These are phyloP conservation scores for Paraphaeosphaeria sporulosa DNA, from an alignment of 2,329 filamentous ascomycete species.

Conservation along the genomic window DNA sequence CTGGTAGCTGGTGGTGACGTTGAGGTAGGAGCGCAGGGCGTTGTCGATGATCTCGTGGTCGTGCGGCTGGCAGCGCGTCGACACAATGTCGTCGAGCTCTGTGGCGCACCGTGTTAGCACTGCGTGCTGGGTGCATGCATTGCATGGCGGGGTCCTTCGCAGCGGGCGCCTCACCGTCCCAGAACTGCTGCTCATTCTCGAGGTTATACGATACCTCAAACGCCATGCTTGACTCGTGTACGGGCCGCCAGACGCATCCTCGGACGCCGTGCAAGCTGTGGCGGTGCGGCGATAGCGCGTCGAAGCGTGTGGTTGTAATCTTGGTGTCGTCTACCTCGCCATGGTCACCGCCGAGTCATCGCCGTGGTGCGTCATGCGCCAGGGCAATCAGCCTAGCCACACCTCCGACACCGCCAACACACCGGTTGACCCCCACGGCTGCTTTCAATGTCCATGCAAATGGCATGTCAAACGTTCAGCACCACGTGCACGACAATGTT, in stretches of 20 bases:
- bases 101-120: conserved; percentile 47
- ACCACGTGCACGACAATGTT: no score
- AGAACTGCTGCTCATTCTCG: conserved; percentile 86
- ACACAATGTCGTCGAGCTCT: conserved; percentile 74
- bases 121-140: background rate
- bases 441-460: no score
- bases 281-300: conserved; percentile 16
- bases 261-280: conserved; percentile 33
- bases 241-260: conserved; percentile 47
- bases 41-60: conserved; percentile 80
- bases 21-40: conserved; percentile 82
- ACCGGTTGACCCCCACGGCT: no score
- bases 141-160: conserved; percentile 34
- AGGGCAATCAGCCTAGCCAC: no score
- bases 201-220: conserved; percentile 73
- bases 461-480: no score
- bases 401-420: background rate
- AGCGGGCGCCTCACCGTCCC: conserved; percentile 71
- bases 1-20: conserved; percentile 77
- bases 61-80: conserved; percentile 65
- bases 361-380: background rate
- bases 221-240: conserved; percentile 62
- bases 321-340: background rate
- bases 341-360: background rate
- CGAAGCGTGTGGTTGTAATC: background rate